Evolutionary conservation across 148 eudicot genomes (phyloP).

Genomic region (Selenicereus undatus): DNA sequence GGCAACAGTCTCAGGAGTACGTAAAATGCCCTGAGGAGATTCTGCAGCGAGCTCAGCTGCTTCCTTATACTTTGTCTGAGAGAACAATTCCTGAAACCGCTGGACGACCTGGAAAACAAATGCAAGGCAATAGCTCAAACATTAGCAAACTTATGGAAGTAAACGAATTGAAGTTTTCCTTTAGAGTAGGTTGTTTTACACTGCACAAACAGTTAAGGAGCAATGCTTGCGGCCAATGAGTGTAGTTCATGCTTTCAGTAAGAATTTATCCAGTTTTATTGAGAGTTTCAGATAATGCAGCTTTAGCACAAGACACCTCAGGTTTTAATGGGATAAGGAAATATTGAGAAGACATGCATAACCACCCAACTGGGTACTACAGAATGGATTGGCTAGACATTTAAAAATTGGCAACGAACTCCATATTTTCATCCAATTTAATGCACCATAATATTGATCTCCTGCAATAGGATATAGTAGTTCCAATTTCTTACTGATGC

Average conservation of each 20-base stretch:
- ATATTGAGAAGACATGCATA: neutral
- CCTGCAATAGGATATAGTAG: neutral
- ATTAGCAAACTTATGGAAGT: neutral
- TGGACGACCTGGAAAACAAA: slow-evolving; percentile 74
- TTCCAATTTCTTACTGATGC: neutral
- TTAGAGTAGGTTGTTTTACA: neutral
- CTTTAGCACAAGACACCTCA: neutral
- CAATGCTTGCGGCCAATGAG: too few relatives aligned
- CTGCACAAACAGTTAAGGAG: too few relatives aligned
- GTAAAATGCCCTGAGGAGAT: slow-evolving; percentile 93
- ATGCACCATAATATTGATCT: neutral
- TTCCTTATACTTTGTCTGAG: slow-evolving; percentile 95
- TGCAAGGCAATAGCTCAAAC: neutral
- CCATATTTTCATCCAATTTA: neutral
- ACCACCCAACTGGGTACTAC: neutral
- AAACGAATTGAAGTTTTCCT: neutral
- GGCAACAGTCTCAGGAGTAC: slow-evolving; percentile 95
- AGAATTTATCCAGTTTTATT: neutral
- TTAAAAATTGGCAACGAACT: neutral
- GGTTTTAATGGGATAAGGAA: neutral
- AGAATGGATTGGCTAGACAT: neutral
- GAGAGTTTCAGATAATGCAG: neutral
- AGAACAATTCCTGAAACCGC: slow-evolving; percentile 93
- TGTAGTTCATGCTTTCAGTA: neutral
- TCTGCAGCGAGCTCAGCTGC: slow-evolving; percentile 99